A percentile compares a stretch with the other conserved stretches of the same genome.
phyloP scores from a whole-genome alignment of 129 eudicot genomes.

The Rutidosis leptorrhynchoides region DNA sequence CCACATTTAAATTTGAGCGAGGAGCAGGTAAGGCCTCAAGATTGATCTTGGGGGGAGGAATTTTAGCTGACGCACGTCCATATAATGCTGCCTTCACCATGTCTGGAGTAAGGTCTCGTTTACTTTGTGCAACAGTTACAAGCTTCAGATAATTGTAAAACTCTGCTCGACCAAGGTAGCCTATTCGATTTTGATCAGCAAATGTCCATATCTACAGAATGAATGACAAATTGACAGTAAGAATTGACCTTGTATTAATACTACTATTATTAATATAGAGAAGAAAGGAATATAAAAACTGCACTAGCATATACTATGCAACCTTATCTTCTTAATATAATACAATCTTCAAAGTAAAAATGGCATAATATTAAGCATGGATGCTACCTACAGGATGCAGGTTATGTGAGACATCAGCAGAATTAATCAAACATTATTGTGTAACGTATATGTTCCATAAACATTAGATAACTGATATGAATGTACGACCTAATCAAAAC shows the following conservation, averaged over 20 bases:
- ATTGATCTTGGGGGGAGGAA: constrained; percentile 87
- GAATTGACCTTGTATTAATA: background rate
- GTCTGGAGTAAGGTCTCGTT: constrained; percentile 82
- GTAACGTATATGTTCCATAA: background rate
- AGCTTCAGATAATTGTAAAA: constrained; percentile 90
- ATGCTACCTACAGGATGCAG: background rate
- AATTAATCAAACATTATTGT: background rate
- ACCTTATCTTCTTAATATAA: background rate
- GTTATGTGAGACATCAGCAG: background rate
- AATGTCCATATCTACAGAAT: constrained; percentile 68
- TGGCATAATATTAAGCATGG: background rate
- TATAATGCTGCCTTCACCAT: constrained; percentile 81
- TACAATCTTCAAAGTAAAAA: background rate
- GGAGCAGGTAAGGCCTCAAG: constrained; percentile 40
- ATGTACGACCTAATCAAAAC: background rate
- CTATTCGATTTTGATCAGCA: constrained; percentile 79
- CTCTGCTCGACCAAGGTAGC: constrained; percentile 87
- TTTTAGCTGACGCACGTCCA: constrained; percentile 88
- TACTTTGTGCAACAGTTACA: constrained; percentile 95
- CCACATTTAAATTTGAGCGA: constrained; percentile 40
- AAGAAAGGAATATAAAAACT: background rate
- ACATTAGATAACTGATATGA: background rate
- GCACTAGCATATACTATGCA: background rate
- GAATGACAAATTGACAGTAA: constrained; percentile 1
- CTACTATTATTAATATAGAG: too few species aligned